Evolutionary conservation across 1,139 yeast species (phyloP), one percentile per base, ranked within the genome.

Genomic region (Barnettozyma hawaiiensis): DNA sequence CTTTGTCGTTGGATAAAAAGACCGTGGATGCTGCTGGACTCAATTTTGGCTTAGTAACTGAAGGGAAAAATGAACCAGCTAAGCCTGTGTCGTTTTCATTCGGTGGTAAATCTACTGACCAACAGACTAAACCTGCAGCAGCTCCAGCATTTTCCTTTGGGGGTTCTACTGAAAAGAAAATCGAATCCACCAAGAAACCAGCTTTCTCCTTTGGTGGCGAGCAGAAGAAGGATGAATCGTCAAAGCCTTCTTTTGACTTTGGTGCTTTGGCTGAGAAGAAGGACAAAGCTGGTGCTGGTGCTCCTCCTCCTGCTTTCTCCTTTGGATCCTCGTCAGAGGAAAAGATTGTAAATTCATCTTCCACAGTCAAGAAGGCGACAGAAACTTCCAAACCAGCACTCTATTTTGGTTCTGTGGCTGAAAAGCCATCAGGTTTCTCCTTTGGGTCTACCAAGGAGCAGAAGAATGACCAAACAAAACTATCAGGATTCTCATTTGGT

Each of bases 381-480:
- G 34, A 34, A 22, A 16, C 16, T 9, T 31, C 32, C 16, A 29
- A 35, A 28, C 19, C 42, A 9, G 5, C 12, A 12, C 20, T 31
- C n/a, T 19, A 24, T 5, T 29, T 23, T 33, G 33, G 29, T 10
- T 26, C 16, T 26, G 16, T 9, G 2, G 18, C 16, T 21, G 24
- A 32, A 20, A 35, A 39, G 34, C 43, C 53, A 5, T 36, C 47
- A 20, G 24, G 24, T 20, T 46, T 46, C 31, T 39, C 50, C 15
- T 50, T 50, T 40, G 53, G 51, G 2, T 22, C 49, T 8, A 15
- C 21, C 8, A 20, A 18, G 14, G 40, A 29, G 22, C 15, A 29
- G 23, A 31, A 37, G 21, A 41, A 39, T 21, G 49, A 37, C 16
- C 43, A 24, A 20, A 18, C 24, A 4, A 19, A 20, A 6, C 39